These are phyloP conservation scores for Nectriaceae sp. DNA, from an alignment of 2,329 filamentous ascomycete species.

Conservation along the genomic window DNA sequence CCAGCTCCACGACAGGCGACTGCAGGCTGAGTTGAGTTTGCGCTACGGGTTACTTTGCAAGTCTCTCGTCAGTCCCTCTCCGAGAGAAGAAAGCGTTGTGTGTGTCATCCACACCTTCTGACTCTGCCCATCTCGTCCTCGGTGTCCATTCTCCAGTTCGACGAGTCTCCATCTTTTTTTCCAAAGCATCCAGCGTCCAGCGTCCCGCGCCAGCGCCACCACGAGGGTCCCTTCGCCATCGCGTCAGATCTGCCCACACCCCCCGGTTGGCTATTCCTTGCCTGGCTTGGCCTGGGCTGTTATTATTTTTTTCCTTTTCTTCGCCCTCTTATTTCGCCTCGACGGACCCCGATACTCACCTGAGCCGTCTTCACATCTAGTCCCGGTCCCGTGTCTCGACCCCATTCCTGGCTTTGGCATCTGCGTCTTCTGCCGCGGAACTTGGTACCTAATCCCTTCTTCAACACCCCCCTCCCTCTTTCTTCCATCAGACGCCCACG, in stretches of 20 bases:
- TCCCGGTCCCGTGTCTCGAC: constrained; percentile 29
- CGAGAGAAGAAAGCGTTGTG: too few species aligned
- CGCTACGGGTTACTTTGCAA: constrained; percentile 27
- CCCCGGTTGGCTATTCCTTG: neutral
- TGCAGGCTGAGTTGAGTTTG: constrained; percentile 25
- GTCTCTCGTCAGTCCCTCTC: constrained; percentile 17
- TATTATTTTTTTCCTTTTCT: constrained; percentile 27
- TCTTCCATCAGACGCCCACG: constrained; percentile 20
- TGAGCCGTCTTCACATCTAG: constrained; percentile 30
- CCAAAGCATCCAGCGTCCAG: constrained; percentile 15
- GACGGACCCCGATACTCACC: constrained; percentile 27
- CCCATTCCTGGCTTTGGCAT: constrained; percentile 27
- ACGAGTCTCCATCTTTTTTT: neutral
- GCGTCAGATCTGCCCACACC: constrained; percentile 35
- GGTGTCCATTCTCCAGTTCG: constrained; percentile 1
- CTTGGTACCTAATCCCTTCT: constrained; percentile 21
- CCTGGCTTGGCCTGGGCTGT: constrained; percentile 3
- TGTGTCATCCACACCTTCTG: too few species aligned
- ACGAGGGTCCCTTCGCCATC: constrained; percentile 34
- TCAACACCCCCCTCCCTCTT: constrained; percentile 20
- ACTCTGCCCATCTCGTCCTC: too few species aligned
- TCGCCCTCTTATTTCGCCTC: constrained; percentile 26
- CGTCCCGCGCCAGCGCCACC: constrained; percentile 36
- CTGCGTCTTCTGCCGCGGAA: too few species aligned
- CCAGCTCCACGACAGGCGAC: constrained; percentile 26